Conservation (phyloP, 129 eudicot genomes). For the Chrysanthemum seticuspe region DNA sequence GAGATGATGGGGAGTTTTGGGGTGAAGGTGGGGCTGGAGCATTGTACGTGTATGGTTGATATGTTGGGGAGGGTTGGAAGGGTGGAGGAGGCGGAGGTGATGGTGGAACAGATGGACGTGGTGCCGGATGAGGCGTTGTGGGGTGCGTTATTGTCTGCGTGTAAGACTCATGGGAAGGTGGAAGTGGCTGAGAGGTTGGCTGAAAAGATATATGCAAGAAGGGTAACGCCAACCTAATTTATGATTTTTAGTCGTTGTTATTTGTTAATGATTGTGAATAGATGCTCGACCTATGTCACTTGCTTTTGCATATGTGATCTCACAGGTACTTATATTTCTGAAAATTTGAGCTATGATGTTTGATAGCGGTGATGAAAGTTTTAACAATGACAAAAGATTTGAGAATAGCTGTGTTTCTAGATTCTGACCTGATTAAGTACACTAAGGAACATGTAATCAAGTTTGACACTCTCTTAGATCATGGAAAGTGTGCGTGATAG, state of each 20-base stretch:
- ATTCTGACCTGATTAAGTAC: neutral
- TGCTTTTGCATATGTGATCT: no score
- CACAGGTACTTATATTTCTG: neutral
- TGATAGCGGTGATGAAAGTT: neutral
- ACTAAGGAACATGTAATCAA: neutral
- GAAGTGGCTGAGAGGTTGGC: constrained; percentile 51
- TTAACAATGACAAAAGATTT: no score
- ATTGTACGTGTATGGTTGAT: constrained; percentile 67
- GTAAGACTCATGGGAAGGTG: constrained; percentile 47
- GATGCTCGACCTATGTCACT: neutral
- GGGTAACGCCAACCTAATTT: neutral
- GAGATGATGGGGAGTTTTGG: constrained; percentile 46
- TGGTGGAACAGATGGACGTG: constrained; percentile 34
- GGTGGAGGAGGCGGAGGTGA: constrained; percentile 36
- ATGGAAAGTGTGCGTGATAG: neutral
- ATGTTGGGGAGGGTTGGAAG: constrained; percentile 62
- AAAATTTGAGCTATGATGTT: neutral
- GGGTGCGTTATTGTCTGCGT: constrained; percentile 51
- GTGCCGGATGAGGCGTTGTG: constrained; percentile 45
- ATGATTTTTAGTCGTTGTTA: neutral
- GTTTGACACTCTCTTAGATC: neutral
- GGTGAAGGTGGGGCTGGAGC: constrained; percentile 42
- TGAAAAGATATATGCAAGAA: constrained; percentile 39
- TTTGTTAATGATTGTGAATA: neutral
- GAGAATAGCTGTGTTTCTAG: neutral